Percentiles rank a stretch among this genome's conserved stretches.
phyloP scores from a whole-genome alignment of 441 rosid species.

The Biscutella laevigata region DNA sequence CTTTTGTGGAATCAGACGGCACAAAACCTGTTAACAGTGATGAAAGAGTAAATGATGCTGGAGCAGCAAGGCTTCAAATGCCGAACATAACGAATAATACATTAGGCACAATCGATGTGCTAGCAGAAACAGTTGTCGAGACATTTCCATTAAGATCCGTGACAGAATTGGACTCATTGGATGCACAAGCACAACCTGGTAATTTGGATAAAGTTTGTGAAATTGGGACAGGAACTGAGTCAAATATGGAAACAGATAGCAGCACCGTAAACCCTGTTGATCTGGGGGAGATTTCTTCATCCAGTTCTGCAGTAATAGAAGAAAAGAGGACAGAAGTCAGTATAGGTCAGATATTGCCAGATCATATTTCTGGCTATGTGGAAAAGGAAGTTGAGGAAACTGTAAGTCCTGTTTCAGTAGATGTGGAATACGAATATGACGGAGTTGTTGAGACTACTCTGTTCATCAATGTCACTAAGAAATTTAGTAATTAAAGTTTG shows the following conservation, averaged over 20 bases:
- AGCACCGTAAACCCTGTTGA: constrained; percentile 15
- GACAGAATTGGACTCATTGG: constrained; percentile 18
- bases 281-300: constrained; percentile 13
- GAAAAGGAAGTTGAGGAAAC: constrained; percentile 20
- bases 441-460: too few species aligned
- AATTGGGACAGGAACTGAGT: constrained; percentile 24
- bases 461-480: too few species aligned
- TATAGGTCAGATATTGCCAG: constrained; percentile 20
- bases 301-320: constrained; percentile 24
- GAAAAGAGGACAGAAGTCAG: constrained; percentile 23
- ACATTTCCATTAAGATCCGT: constrained; percentile 44
- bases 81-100: constrained; percentile 24
- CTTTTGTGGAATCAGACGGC: not conserved
- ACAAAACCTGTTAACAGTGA: constrained; percentile 21
- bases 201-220: constrained; percentile 19
- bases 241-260: constrained; percentile 21
- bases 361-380: constrained; percentile 25
- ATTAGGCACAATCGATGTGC: constrained; percentile 25
- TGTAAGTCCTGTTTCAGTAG: constrained; percentile 16
- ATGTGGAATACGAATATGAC: constrained; percentile 10
- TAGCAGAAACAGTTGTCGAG: constrained; percentile 46
- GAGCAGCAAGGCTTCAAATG: constrained; percentile 21
- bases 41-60: constrained; percentile 9
- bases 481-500: too few species aligned
- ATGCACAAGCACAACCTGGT: constrained; percentile 13